Conservation (phyloP, 306 rosid genomes). For the Citrullus mucosospermus region DNA sequence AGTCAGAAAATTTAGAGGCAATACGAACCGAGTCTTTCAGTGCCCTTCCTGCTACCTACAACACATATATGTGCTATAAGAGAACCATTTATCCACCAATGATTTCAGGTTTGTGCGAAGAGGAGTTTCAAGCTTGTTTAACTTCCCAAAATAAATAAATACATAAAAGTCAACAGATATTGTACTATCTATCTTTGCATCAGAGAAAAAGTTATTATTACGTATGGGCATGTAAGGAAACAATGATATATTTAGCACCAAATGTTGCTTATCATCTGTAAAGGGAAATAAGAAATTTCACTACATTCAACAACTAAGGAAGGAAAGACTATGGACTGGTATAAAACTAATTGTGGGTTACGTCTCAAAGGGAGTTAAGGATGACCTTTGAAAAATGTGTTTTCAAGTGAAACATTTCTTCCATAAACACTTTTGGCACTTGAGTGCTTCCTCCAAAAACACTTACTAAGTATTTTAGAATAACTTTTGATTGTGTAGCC, state of each 20-base stretch:
- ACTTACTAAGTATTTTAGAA: background rate
- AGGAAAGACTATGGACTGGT: background rate
- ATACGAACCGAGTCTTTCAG: slow-evolving; percentile 74
- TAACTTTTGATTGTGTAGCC: background rate
- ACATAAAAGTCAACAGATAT: background rate
- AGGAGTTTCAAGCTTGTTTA: background rate
- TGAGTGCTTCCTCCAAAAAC: background rate
- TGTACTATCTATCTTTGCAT: background rate
- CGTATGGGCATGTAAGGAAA: background rate
- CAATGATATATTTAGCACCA: background rate
- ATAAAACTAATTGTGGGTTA: background rate
- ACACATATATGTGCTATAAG: slow-evolving; percentile 7
- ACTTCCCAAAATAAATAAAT: background rate
- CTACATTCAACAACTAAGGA: background rate
- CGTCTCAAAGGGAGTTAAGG: background rate
- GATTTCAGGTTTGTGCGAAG: background rate
- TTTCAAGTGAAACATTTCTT: background rate
- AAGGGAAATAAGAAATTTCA: background rate
- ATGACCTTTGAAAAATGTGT: background rate
- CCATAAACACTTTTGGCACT: background rate
- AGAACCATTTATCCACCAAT: background rate
- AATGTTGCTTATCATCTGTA: background rate
- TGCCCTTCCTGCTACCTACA: slow-evolving; percentile 65
- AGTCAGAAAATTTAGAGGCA: slow-evolving; percentile 52
- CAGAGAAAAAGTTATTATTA: background rate